Conservation (phyloP, 768 basidiomycete genomes). For the Russula compacta region DNA sequence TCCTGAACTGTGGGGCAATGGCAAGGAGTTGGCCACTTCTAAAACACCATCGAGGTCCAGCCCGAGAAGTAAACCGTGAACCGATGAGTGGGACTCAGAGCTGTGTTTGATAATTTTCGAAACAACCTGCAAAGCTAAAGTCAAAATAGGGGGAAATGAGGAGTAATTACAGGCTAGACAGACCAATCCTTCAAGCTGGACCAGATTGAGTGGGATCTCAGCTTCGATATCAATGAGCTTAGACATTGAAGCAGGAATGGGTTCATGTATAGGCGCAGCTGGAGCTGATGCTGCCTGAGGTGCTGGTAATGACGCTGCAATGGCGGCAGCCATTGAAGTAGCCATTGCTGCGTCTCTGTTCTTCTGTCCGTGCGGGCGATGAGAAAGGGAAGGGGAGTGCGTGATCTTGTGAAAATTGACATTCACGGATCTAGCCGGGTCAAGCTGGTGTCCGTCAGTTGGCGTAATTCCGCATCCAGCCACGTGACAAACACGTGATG, state of each 20-base stretch:
- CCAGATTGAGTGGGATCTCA: constrained; percentile 66
- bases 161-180: constrained; percentile 23
- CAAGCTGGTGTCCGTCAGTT: too few species aligned
- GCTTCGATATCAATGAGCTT: constrained; percentile 92
- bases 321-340: constrained; percentile 86
- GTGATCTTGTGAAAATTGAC: too few species aligned
- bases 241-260: constrained; percentile 87
- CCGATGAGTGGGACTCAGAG: constrained; percentile 65
- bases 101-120: constrained; percentile 92
- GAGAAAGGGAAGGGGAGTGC: not conserved
- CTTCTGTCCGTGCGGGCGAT: not conserved
- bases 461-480: too few species aligned
- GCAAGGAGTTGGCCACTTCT: constrained; percentile 87
- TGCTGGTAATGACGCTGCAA: constrained; percentile 75
- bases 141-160: not conserved
- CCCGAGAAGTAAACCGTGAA: constrained; percentile 80
- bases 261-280: constrained; percentile 65
- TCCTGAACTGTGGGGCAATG: constrained; percentile 59
- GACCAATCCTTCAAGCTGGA: constrained; percentile 85
- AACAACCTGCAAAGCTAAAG: constrained; percentile 51
- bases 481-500: too few species aligned
- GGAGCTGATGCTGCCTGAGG: constrained; percentile 52
- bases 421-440: too few species aligned
- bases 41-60: constrained; percentile 86
- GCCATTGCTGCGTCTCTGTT: constrained; percentile 37